Base-by-base conservation (phyloP, 2,329 filamentous ascomycete genomes). In the Aspergillus sp. region DNA sequence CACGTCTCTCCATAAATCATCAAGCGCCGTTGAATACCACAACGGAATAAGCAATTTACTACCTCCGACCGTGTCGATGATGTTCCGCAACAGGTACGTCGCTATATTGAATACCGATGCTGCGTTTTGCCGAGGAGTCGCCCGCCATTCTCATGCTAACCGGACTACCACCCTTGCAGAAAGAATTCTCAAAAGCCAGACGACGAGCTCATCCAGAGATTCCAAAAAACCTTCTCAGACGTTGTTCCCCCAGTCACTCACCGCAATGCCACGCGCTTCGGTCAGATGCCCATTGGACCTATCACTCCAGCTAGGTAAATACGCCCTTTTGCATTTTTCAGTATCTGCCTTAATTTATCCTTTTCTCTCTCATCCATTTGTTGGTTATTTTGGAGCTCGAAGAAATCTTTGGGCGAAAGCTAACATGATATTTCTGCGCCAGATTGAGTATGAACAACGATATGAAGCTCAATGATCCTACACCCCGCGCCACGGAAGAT, bases 151-250 rank as follows among this genome's bases (percentile, higher is more conserved):
- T 19, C n/a, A 53, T 47, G 57, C 66, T 68, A 50, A 68, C 62
- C n/a, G 47, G 11, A 47, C 32, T 38, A 23, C 60, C 52, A 54
- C 55, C 23, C 49, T 53, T 67, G 60, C 67, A 91, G 89, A 79
- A 90, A 86, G 71, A 92, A 86, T 76, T 88, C 90, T 58, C 90
- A 92, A 77, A 96, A 96, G 81, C 92, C 92, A 58, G 88, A 87
- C 75, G 90, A 93, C 73, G 91, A 93, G 70, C 84, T 96, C 72
- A 88, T 95, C 75, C 88, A 88, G 77, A 88, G 87, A 75, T 96
- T 96, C 80, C 90, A 90, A 75, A 86, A 91, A 71, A 88, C 86
- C 67, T 96, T 96, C 71, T 90, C 91, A 50, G 87, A 93, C 69
- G 81, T 96, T 63, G 80, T 84, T 59, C 80, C 60, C 70, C 82